A percentile compares a stretch with the other conserved stretches of the same genome.
Evolutionary conservation across 805 yeast species (phyloP).

Genomic region (Saccharomycopsis lassenensis): DNA sequence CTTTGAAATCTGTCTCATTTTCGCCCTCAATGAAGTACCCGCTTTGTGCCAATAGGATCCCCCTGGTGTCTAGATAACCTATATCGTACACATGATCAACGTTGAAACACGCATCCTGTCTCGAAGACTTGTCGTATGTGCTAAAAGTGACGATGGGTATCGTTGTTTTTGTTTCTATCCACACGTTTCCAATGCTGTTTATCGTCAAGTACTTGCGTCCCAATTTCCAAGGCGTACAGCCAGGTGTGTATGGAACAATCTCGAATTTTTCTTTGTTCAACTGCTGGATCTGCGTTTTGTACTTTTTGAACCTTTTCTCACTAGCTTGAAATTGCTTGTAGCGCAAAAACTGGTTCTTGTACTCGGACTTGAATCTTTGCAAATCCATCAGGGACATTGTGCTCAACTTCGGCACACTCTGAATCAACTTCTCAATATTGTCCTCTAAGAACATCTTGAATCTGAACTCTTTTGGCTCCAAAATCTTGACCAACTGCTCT

Average conservation of each 20-base stretch:
- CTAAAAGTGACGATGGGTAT: slow-evolving; percentile 15
- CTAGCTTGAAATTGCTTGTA: slow-evolving; percentile 1
- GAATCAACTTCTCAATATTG: neutral
- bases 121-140: slow-evolving; percentile 9
- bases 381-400: neutral
- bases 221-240: slow-evolving; percentile 12
- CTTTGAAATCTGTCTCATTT: slow-evolving; percentile 3
- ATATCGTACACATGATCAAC: slow-evolving; percentile 16
- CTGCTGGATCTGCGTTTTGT: neutral
- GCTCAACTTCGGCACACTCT: slow-evolving; percentile 1
- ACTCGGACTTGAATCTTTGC: slow-evolving; percentile 1
- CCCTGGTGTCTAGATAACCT: slow-evolving; percentile 6
- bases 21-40: slow-evolving; percentile 11
- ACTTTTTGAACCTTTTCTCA: slow-evolving; percentile 5
- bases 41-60: slow-evolving; percentile 10
- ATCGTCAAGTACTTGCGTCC: slow-evolving; percentile 17
- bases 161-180: slow-evolving; percentile 18
- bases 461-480: slow-evolving; percentile 14
- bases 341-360: slow-evolving; percentile 5
- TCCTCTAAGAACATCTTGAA: slow-evolving; percentile 16
- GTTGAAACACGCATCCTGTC: slow-evolving; percentile 9
- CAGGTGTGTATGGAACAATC: slow-evolving; percentile 14
- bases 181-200: slow-evolving; percentile 13
- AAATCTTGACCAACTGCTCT: slow-evolving; percentile 12
- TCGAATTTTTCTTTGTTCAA: slow-evolving; percentile 4